These are phyloP conservation scores for Ascochyta viciae-villosae DNA, from an alignment of 2,329 filamentous ascomycete species.

Conservation along the genomic window DNA sequence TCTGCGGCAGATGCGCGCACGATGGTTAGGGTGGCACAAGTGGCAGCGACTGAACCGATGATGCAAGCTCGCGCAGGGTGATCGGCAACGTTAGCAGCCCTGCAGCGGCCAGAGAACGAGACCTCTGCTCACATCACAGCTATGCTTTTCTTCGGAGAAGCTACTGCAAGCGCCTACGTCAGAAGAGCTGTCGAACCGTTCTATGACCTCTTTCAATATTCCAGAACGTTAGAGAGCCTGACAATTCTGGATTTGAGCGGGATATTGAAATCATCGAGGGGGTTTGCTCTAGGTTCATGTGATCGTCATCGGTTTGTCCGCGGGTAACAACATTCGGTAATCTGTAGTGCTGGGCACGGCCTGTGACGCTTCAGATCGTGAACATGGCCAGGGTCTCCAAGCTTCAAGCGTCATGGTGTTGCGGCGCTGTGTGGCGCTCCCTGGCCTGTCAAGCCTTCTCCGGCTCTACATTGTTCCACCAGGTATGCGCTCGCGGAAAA, in stretches of 20 bases:
- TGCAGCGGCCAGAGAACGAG: conserved; percentile 6
- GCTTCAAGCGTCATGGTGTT: conserved; percentile 1
- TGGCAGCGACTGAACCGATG: conserved; percentile 11
- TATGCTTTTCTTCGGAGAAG: conserved; percentile 9
- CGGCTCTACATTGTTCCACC: not conserved
- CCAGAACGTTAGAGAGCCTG: conserved; percentile 6
- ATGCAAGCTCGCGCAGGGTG: conserved; percentile 8
- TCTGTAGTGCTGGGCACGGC: conserved; percentile 5
- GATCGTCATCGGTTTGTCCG: conserved; percentile 22
- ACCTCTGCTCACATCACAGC: conserved; percentile 5
- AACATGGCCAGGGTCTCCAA: conserved; percentile 15
- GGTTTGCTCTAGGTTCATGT: conserved; percentile 19
- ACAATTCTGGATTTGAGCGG: not conserved
- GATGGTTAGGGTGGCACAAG: not conserved
- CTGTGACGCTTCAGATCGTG: conserved; percentile 8
- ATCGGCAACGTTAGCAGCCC: conserved; percentile 15
- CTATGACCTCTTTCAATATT: conserved; percentile 8
- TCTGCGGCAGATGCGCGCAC: not conserved
- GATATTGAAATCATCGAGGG: conserved; percentile 7
- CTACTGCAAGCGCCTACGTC: conserved; percentile 20
- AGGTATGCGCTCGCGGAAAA: not conserved
- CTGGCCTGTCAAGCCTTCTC: not conserved
- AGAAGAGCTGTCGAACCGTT: conserved; percentile 9
- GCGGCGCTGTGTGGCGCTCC: not conserved
- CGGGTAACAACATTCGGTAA: not conserved